Percentiles rank a stretch among this genome's conserved stretches.
Conservation (phyloP, 176 grass and related monocot species). For the maize (Zea mays) region DNA sequence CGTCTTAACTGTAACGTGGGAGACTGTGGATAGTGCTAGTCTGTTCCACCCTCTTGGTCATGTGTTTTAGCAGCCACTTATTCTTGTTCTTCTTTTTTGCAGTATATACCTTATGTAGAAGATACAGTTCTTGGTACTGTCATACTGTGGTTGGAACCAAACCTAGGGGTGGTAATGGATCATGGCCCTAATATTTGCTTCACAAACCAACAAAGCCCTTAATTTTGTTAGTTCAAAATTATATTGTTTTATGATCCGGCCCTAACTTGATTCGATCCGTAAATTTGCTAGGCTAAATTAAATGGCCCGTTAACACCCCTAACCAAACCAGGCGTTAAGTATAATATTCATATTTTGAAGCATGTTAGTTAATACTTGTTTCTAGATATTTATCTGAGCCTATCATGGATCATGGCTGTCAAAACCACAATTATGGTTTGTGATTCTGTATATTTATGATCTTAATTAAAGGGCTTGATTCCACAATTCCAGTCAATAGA, state of each 20-base stretch:
- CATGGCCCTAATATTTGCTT: too few species aligned
- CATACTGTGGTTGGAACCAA: slow-evolving; percentile 82
- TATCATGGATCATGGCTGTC: background rate
- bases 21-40: background rate
- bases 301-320: too few species aligned
- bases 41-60: background rate
- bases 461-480: background rate
- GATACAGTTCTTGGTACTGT: slow-evolving; percentile 84
- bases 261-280: too few species aligned
- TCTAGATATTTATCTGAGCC: background rate
- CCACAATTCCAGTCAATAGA: background rate
- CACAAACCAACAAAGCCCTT: too few species aligned
- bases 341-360: slow-evolving; percentile 30
- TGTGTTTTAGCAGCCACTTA: background rate
- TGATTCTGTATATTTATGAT: background rate
- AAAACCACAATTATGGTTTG: background rate
- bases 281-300: too few species aligned
- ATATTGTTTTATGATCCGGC: too few species aligned
- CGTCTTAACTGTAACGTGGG: background rate
- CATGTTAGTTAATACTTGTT: background rate
- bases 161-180: too few species aligned
- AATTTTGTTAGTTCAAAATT: too few species aligned
- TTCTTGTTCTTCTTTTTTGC: slow-evolving; percentile 38
- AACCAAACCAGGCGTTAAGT: slow-evolving; percentile 91
- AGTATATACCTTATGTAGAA: slow-evolving; percentile 75